Conservation (phyloP, 2,329 filamentous ascomycete genomes). For the Cytospora schulzeri region DNA sequence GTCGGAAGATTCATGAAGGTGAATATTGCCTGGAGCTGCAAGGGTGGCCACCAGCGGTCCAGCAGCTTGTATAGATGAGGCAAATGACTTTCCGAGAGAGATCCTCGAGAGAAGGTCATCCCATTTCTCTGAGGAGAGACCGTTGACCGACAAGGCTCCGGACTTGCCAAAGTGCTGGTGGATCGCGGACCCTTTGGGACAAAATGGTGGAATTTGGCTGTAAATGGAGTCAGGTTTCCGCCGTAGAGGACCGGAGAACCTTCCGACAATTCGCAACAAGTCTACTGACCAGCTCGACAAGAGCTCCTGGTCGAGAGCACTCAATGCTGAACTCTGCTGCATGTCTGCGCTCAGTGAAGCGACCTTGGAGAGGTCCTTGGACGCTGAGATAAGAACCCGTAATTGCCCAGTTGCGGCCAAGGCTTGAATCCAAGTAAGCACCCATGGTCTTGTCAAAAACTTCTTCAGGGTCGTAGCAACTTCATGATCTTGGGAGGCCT, state of each 20-base stretch:
- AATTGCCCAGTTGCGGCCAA: background rate
- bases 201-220: background rate
- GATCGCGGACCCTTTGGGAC: background rate
- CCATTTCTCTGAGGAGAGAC: conserved; percentile 3
- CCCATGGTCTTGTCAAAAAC: background rate
- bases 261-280: background rate
- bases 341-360: background rate
- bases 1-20: background rate
- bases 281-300: conserved; percentile 7
- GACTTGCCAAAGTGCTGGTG: conserved; percentile 1
- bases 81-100: background rate
- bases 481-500: background rate
- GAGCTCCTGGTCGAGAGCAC: background rate
- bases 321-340: background rate
- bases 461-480: background rate
- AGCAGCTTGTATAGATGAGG: background rate
- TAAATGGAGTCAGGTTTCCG: conserved; percentile 4
- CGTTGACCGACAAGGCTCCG: background rate
- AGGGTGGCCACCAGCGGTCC: background rate
- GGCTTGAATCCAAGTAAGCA: conserved; percentile 8
- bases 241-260: background rate
- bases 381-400: background rate
- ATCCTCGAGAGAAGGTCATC: background rate
- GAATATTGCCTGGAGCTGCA: background rate
- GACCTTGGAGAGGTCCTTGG: background rate